Conservation (phyloP, 1,284 basidiomycete genomes). For the Ganoderma meredithae region DNA sequence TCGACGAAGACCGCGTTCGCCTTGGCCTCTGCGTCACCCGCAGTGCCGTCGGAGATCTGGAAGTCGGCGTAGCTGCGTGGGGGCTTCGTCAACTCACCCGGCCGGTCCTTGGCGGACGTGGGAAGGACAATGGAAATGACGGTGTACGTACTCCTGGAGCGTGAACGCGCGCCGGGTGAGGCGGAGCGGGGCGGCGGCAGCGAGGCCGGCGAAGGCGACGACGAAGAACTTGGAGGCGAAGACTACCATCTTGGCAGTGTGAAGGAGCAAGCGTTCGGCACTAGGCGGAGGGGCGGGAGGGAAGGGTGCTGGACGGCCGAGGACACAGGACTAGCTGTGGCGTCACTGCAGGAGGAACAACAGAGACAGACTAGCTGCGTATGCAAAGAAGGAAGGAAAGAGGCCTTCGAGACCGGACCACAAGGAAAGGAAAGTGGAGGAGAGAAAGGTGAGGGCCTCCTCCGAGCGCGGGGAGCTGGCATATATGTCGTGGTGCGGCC, state of each 20-base stretch:
- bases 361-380: slow-evolving; percentile 35
- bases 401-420: slow-evolving; percentile 36
- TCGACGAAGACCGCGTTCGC: slow-evolving; percentile 53
- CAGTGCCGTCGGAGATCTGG: slow-evolving; percentile 55
- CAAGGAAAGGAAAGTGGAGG: slow-evolving; percentile 33
- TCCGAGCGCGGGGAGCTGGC: not conserved
- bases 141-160: slow-evolving; percentile 24
- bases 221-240: slow-evolving; percentile 21
- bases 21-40: slow-evolving; percentile 49
- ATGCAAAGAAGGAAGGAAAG: slow-evolving; percentile 29
- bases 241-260: slow-evolving; percentile 25
- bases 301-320: slow-evolving; percentile 17
- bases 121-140: not conserved
- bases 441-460: slow-evolving; percentile 25
- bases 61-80: slow-evolving; percentile 48
- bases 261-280: not conserved
- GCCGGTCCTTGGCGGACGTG: no score
- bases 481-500: not conserved
- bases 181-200: slow-evolving; percentile 26
- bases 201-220: slow-evolving; percentile 26
- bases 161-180: slow-evolving; percentile 25
- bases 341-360: slow-evolving; percentile 32
- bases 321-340: slow-evolving; percentile 34
- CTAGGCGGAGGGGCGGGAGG: slow-evolving; percentile 3
- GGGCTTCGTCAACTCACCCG: not conserved